Evolutionary conservation across 2,329 filamentous ascomycete genomes (phyloP), one percentile per base, ranked within the genome.

Genomic region (Fusarium sp.): DNA sequence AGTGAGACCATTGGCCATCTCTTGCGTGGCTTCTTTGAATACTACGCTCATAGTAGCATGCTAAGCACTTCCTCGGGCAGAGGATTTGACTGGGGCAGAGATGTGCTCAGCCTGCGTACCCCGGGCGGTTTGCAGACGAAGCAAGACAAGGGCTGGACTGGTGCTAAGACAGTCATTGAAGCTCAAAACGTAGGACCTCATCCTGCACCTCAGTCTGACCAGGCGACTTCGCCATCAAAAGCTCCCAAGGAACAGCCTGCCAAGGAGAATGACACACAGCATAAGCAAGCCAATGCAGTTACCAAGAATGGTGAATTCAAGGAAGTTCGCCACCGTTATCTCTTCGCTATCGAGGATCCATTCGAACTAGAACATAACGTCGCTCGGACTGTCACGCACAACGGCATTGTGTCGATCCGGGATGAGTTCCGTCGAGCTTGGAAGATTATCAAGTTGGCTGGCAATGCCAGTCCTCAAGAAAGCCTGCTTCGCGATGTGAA

Each of bases 361-460:
- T 97, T 97, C 74, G 94, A 97, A 81, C 80, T 90, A 3, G 90
- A 94, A 40, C 94, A 97, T 79, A 98, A 97, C 72, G 92, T 97
- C 34, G 94, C 92, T 5, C 85, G 93, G 50, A 97, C 94, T 0
- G 94, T 97, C 1, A 94, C 91, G 8, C 92, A 95, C 74, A 88
- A 90, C 63, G 93, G 94, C 3, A 93, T 97, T 67, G 90, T 93
- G 2, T 87, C 91, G 1, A 96, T 97, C 62, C 85, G 93, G 40
- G 91, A 96, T 72, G 94, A 97, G 79, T 96, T 97, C 75, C 87
- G 93, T 19, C 87, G 94, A 21, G 93, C 93, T 4, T 92, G 92
- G 88, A 84, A 87, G 36, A 91, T 97, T 60, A 88, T 94, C 66
- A 84, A 82, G 67, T 79, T 79, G 8, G 80, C 87, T 4, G 85